Base-by-base conservation (phyloP, 306 rosid genomes). In the Casuarina equisetifolia region DNA sequence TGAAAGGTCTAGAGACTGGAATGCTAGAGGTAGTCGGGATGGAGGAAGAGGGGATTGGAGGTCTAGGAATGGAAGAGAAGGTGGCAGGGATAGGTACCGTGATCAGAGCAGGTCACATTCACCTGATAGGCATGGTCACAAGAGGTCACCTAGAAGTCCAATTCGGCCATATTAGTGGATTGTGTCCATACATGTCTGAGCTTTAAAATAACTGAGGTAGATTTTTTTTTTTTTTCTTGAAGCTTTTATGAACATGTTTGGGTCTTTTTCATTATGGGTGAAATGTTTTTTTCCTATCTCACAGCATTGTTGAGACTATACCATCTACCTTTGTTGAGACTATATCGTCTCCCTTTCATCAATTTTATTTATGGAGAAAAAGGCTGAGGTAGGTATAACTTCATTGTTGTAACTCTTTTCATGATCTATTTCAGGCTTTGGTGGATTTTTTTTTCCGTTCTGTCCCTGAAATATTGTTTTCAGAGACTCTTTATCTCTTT, bases 181-280 rank as follows among this genome's bases (percentile, higher is more conserved):
- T 89, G 74, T 89, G 90, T 85, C 80, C 85, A 84, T 86, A 84
- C 91, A 82, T 94, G 85, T 88, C 94, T 88, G 97, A 81, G 88
- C 88, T 88, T 91, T 90, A 85, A 88, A 85, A 89, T 83, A 69
- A 83, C 86, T 81, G 93, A 96, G 99, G 99, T 96, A 96, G 98
- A 75, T 82, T 80, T 92, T 85, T 81, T 83, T n/a, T 25, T 25
- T 25, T 25, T 25, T 25, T 25, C 95, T 86, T 85, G 77, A 86
- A 89, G 87, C 88, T 87, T 90, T 19, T 84, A 87, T 89, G 84
- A 88, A 81, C 84, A 83, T 82, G 88, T 74, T 81, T 89, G 90
- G 79, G 94, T 88, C 85, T 69, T 83, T 86, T 75, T 94, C 90
- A 84, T 84, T 88, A 78, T 74, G 91, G 97, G 89, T 92, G 84